Conservation (phyloP, 1,284 basidiomycete species). For the Pascua sp. region DNA sequence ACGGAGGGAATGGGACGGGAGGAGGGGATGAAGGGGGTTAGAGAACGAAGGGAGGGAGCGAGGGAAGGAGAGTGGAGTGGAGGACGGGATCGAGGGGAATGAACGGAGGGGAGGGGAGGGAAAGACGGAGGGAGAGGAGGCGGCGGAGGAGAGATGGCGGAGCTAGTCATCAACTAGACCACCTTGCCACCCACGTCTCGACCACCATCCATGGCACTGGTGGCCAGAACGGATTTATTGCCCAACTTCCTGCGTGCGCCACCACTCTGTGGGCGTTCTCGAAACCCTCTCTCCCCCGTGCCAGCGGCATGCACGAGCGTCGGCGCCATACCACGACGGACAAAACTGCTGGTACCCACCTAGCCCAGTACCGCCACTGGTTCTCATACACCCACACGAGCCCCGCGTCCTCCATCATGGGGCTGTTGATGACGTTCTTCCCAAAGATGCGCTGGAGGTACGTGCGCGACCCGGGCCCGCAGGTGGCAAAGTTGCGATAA, state of each 20-base stretch:
- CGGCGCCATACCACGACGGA: no score
- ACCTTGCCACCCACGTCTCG: no score
- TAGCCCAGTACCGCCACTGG: constrained; percentile 31
- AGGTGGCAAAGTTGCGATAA: constrained; percentile 31
- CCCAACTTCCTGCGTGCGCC: no score
- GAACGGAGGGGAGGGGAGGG: no score
- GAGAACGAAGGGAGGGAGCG: not conserved
- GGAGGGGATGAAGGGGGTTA: not conserved
- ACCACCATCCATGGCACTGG: no score
- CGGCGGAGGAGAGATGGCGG: no score
- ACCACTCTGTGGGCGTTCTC: no score
- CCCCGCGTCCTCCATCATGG: constrained; percentile 30
- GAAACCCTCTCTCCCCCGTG: no score
- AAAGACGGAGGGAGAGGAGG: no score
- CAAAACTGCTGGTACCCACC: not conserved
- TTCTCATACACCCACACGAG: constrained; percentile 34
- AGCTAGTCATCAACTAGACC: no score
- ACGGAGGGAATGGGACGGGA: not conserved
- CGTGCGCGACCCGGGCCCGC: constrained; percentile 28
- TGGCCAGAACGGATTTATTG: no score
- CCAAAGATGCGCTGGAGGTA: constrained; percentile 29
- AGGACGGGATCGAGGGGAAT: not conserved
- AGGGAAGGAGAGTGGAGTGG: not conserved
- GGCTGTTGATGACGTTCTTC: constrained; percentile 17
- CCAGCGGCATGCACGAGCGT: no score